Conservation (phyloP, 352 stramenopile species). For the Blastocystis sp. region DNA sequence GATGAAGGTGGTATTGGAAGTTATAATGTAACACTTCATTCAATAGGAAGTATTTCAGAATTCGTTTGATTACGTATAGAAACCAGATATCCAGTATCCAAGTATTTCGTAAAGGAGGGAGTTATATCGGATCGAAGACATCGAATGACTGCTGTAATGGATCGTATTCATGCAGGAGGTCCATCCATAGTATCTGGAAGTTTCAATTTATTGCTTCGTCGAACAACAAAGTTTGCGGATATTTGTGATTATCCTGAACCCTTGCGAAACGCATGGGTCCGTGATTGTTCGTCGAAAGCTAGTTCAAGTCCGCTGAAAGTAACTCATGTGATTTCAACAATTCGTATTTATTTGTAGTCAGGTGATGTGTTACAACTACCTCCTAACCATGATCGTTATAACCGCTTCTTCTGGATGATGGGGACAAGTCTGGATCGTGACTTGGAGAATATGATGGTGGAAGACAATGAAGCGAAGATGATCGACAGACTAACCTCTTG, state of each 20-base stretch:
- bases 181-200: background rate
- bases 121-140: background rate
- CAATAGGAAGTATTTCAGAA: background rate
- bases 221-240: background rate
- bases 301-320: background rate
- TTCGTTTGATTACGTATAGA: background rate
- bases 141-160: background rate
- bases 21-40: background rate
- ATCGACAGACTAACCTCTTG: background rate
- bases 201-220: background rate
- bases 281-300: background rate
- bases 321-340: background rate
- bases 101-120: background rate
- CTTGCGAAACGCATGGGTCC: background rate
- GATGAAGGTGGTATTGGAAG: background rate
- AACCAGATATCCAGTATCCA: background rate
- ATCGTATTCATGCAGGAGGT: background rate
- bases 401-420: conserved; percentile 25
- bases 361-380: background rate
- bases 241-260: conserved; percentile 14
- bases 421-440: background rate
- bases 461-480: background rate
- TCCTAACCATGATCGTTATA: background rate
- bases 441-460: background rate
- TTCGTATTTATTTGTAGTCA: background rate